Conservation (phyloP, 164 flowering plant species). For the Tetracentron sinense region DNA sequence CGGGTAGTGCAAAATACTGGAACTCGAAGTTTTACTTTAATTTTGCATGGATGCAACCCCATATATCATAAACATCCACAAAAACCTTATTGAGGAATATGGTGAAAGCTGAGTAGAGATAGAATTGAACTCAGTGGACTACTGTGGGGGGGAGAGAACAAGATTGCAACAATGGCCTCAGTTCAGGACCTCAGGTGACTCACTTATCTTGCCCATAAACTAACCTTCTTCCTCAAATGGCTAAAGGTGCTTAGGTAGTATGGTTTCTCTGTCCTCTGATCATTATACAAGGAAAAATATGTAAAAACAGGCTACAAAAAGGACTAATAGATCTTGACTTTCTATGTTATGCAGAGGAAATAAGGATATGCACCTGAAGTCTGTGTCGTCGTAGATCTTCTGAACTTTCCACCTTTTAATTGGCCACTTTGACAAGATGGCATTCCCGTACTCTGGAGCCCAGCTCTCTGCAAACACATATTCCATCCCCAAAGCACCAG, state of each 20-base stretch:
- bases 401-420: conserved; percentile 75
- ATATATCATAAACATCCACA: too few relatives aligned
- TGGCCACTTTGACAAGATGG: conserved; percentile 85
- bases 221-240: neutral
- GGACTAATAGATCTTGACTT: neutral
- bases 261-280: too few relatives aligned
- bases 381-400: conserved; percentile 75
- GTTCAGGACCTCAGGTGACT: neutral
- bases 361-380: conserved; percentile 66
- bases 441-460: conserved; percentile 97
- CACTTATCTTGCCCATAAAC: neutral
- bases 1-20: neutral
- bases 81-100: neutral
- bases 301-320: neutral
- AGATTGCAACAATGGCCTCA: neutral
- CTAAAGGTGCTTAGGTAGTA: too few relatives aligned
- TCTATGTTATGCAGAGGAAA: neutral
- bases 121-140: neutral
- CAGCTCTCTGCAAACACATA: conserved; percentile 97
- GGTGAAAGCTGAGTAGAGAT: neutral
- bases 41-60: too few relatives aligned
- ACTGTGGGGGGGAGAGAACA: too few relatives aligned
- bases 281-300: neutral
- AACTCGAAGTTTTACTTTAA: too few relatives aligned
- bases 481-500: conserved; percentile 77